Percentiles rank a stretch among this genome's conserved stretches.
These are phyloP conservation scores for Paulownia fortunei DNA, from an alignment of 257 asterid species.

Conservation along the genomic window DNA sequence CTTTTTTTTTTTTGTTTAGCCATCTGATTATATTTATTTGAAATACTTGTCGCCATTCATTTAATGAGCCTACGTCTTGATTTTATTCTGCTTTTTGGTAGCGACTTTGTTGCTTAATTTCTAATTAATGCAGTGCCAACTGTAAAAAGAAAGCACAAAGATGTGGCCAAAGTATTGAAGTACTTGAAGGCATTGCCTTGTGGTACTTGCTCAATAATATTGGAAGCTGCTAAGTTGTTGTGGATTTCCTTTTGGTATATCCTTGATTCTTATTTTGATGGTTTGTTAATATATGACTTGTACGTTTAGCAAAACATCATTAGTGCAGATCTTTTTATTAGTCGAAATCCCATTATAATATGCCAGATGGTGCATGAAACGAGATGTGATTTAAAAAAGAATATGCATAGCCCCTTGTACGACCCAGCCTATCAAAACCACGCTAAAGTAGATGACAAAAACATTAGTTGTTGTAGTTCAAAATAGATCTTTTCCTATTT, in stretches of 20 bases:
- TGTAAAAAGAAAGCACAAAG: conserved; percentile 17
- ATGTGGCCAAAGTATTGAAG: not conserved
- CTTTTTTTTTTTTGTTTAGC: conserved; percentile 6
- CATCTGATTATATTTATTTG: not conserved
- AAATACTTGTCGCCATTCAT: not conserved
- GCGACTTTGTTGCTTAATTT: conserved; percentile 23
- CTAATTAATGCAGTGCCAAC: conserved; percentile 22
- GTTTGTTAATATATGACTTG: conserved; percentile 11
- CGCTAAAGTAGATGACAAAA: conserved; percentile 11
- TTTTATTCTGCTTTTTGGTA: conserved; percentile 15
- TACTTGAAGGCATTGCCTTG: conserved; percentile 23
- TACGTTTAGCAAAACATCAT: conserved; percentile 7
- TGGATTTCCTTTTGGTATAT: conserved; percentile 17
- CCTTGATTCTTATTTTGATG: conserved; percentile 6
- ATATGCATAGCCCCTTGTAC: not conserved
- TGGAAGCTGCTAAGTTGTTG: not conserved
- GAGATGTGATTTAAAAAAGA: conserved; percentile 5
- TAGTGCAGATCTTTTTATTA: conserved; percentile 2
- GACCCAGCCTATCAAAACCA: not conserved
- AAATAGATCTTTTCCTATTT: conserved; percentile 17
- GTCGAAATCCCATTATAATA: conserved; percentile 18
- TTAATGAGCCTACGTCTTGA: conserved; percentile 22
- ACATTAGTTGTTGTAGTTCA: not conserved
- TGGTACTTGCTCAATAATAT: conserved; percentile 16
- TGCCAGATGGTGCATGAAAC: conserved; percentile 23